These are phyloP conservation scores for Fusarium humuli DNA, from an alignment of 2,329 filamentous ascomycete genomes.

Conservation along the genomic window DNA sequence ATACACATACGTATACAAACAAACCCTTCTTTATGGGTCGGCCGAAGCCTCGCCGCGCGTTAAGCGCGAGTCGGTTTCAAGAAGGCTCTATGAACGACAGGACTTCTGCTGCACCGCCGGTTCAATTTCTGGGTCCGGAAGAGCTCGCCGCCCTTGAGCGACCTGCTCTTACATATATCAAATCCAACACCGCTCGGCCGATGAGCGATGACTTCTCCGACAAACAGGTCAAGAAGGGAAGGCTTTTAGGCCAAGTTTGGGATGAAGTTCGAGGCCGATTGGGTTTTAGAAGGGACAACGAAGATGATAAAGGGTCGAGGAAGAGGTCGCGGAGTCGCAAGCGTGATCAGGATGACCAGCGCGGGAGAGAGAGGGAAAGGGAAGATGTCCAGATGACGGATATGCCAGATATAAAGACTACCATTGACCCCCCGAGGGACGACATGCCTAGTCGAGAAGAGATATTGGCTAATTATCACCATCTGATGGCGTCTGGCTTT, in stretches of 20 bases:
- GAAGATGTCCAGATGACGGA: slow-evolving; percentile 33
- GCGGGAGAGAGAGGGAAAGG: slow-evolving; percentile 32
- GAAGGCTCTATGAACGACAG: slow-evolving; percentile 92
- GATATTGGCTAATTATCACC: slow-evolving; percentile 66
- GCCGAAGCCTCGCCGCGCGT: slow-evolving; percentile 50
- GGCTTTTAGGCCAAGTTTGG: slow-evolving; percentile 54
- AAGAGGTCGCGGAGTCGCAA: slow-evolving; percentile 42
- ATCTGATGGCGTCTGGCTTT: slow-evolving; percentile 68
- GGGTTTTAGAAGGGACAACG: slow-evolving; percentile 46
- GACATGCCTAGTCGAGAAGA: slow-evolving; percentile 59
- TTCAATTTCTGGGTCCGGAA: slow-evolving; percentile 68
- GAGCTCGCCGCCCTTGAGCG: slow-evolving; percentile 50
- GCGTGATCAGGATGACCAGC: slow-evolving; percentile 30
- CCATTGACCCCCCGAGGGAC: slow-evolving; percentile 20
- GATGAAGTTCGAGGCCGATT: slow-evolving; percentile 53
- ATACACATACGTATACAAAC: slow-evolving; percentile 13
- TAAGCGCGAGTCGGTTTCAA: slow-evolving; percentile 66
- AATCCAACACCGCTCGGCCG: slow-evolving; percentile 33
- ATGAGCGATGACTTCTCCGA: slow-evolving; percentile 50
- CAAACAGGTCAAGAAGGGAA: slow-evolving; percentile 47
- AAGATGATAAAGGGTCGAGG: slow-evolving; percentile 42
- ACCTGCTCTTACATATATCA: slow-evolving; percentile 31
- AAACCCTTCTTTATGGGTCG: slow-evolving; percentile 44
- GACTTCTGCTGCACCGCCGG: slow-evolving; percentile 76
- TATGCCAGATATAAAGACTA: slow-evolving; percentile 14